These are phyloP conservation scores for Penicillium waksmanii DNA, from an alignment of 495 filamentous ascomycete species.

Conservation along the genomic window DNA sequence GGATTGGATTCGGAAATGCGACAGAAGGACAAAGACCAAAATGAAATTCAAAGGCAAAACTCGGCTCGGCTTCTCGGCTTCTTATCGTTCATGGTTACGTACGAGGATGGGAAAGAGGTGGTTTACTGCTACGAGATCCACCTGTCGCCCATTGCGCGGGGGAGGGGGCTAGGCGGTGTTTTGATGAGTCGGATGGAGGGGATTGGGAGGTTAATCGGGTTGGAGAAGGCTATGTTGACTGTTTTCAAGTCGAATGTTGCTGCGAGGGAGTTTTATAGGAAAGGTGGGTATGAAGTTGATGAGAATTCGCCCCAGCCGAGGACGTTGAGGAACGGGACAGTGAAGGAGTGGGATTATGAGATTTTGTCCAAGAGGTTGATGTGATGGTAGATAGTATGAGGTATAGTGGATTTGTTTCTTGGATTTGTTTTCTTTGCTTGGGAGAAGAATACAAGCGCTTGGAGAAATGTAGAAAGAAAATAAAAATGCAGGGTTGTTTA, in stretches of 20 bases:
- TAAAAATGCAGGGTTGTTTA: conserved; percentile 11
- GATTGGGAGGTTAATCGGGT: conserved; percentile 44
- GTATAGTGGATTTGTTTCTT: neutral
- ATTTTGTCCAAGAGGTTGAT: conserved; percentile 68
- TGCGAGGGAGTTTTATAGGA: conserved; percentile 68
- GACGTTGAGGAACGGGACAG: conserved; percentile 64
- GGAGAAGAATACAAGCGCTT: neutral
- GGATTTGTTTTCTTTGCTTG: too few species aligned
- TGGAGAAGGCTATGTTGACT: conserved; percentile 84
- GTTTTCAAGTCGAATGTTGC: conserved; percentile 70
- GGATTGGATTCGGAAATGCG: neutral
- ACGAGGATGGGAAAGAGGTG: conserved; percentile 74
- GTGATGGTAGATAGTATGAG: neutral
- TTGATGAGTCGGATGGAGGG: conserved; percentile 48
- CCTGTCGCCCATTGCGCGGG: conserved; percentile 57
- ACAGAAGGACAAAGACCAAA: neutral
- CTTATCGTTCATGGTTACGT: conserved; percentile 80
- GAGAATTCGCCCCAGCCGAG: conserved; percentile 66
- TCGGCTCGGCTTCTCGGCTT: conserved; percentile 59
- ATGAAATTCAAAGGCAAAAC: neutral
- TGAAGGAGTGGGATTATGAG: conserved; percentile 66
- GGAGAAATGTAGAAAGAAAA: neutral
- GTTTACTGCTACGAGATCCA: conserved; percentile 92
- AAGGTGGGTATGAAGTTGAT: conserved; percentile 68
- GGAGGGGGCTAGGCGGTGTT: conserved; percentile 43